These are phyloP conservation scores for Sordaria brevicollis DNA, from an alignment of 495 filamentous ascomycete species.

Conservation along the genomic window DNA sequence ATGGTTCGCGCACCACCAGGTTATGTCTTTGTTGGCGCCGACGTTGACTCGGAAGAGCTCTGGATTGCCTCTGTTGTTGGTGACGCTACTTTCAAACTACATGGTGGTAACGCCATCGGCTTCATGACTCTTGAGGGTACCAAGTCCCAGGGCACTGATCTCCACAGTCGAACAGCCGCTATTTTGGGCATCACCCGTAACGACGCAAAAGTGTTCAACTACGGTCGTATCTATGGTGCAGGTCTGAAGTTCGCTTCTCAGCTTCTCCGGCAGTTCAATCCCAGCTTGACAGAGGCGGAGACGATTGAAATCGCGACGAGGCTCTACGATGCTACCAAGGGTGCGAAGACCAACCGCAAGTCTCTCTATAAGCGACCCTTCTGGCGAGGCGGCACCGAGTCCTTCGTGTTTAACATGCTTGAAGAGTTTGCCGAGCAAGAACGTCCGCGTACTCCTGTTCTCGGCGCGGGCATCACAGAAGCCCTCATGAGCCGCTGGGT, in stretches of 20 bases:
- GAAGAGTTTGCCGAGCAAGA: constrained; percentile 97
- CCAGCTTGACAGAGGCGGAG: constrained; percentile 62
- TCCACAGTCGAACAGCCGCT: constrained; percentile 85
- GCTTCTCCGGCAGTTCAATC: constrained; percentile 87
- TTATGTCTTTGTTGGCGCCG: constrained; percentile 89
- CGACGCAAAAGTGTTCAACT: constrained; percentile 97
- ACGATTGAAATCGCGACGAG: constrained; percentile 65
- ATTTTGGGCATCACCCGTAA: constrained; percentile 92
- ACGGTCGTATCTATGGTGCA: constrained; percentile 95
- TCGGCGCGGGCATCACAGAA: constrained; percentile 96
- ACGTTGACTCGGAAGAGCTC: constrained; percentile 97
- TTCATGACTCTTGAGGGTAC: constrained; percentile 99
- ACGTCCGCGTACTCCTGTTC: constrained; percentile 76
- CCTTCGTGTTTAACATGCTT: constrained; percentile 93
- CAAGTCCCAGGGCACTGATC: constrained; percentile 84
- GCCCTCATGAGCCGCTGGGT: constrained; percentile 81
- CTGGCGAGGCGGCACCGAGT: constrained; percentile 95
- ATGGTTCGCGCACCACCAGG: constrained; percentile 91
- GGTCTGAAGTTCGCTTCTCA: constrained; percentile 88
- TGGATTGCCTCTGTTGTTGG: constrained; percentile 97
- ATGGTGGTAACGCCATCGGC: constrained; percentile 92
- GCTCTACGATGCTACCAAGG: constrained; percentile 85
- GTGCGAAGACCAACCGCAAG: constrained; percentile 60
- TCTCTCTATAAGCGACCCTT: constrained; percentile 62
- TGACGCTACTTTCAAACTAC: constrained; percentile 84